Percentiles rank a stretch among this genome's conserved stretches.
These are phyloP conservation scores for Irpex sp. DNA, from an alignment of 1,284 basidiomycete genomes.

Conservation along the genomic window DNA sequence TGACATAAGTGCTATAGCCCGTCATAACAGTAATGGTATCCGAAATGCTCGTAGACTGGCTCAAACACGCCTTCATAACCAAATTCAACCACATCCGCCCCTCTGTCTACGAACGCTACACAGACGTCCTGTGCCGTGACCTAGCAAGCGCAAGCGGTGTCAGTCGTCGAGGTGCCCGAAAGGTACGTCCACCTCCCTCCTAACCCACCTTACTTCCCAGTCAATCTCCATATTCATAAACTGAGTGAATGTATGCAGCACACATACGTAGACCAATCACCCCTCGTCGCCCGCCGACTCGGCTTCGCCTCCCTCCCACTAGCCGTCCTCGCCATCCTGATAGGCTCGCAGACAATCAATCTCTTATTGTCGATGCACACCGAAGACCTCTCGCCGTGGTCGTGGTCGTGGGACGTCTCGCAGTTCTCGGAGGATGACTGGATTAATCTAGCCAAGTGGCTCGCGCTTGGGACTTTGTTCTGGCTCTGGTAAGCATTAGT, in stretches of 20 bases:
- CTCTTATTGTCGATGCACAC: conserved; percentile 52
- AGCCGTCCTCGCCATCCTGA: conserved; percentile 86
- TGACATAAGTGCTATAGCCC: conserved; percentile 48
- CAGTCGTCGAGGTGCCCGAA: conserved; percentile 62
- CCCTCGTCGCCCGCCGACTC: conserved; percentile 88
- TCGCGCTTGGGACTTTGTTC: conserved; percentile 60
- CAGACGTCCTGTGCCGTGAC: conserved; percentile 94
- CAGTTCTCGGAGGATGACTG: conserved; percentile 44
- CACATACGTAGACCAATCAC: conserved; percentile 93
- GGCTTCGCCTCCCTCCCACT: conserved; percentile 94
- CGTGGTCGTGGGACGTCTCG: conserved; percentile 32
- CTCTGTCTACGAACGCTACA: conserved; percentile 93
- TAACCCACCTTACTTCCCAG: no score
- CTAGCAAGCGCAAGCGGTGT: conserved; percentile 79
- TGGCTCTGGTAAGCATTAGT: conserved; percentile 74
- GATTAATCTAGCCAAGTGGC: conserved; percentile 59
- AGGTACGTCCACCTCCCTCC: conserved; percentile 40
- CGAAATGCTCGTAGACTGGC: conserved; percentile 97
- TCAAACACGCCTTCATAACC: conserved; percentile 99
- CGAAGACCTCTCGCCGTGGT: conserved; percentile 38
- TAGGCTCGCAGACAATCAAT: conserved; percentile 79
- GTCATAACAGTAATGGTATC: conserved; percentile 89
- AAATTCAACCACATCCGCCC: conserved; percentile 97
- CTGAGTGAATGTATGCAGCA: conserved; percentile 43
- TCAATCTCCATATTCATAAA: conserved; percentile 5